Conservation (phyloP, 1,284 basidiomycete genomes). For the Marasmius tenuissimus region DNA sequence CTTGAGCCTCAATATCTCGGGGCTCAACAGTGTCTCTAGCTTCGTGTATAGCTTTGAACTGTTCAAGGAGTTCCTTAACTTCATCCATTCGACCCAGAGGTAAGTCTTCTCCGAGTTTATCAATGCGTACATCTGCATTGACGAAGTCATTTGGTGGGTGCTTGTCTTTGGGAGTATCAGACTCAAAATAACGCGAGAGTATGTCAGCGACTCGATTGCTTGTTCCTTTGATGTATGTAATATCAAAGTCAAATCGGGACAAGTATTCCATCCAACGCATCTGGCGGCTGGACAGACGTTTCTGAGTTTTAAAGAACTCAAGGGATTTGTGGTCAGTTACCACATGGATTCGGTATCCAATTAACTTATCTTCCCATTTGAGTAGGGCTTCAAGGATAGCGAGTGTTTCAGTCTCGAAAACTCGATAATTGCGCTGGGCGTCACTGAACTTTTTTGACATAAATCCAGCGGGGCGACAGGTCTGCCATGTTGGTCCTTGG, state of each 20-base stretch:
- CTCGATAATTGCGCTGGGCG: no score
- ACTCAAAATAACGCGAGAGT: conserved; percentile 10
- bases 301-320: conserved; percentile 9
- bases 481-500: no score
- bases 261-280: conserved; percentile 13
- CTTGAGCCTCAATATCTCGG: not conserved
- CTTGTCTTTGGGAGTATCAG: not conserved
- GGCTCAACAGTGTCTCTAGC: not conserved
- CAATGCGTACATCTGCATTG: not conserved
- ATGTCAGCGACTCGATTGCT: conserved; percentile 7
- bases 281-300: not conserved
- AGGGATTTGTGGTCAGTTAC: conserved; percentile 11
- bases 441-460: no score
- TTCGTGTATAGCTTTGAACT: not conserved
- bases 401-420: no score
- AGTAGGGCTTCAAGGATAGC: no score
- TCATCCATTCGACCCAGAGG: conserved; percentile 12
- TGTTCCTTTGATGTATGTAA: conserved; percentile 7
- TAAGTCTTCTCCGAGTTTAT: not conserved
- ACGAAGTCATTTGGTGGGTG: not conserved
- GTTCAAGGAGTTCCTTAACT: not conserved
- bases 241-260: no score
- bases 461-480: no score
- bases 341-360: conserved; percentile 16
- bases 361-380: conserved; percentile 29